Percentiles rank a stretch among this genome's conserved stretches.
These are phyloP conservation scores for Aspergillus mulundensis DNA, from an alignment of 495 filamentous ascomycete species.

Conservation along the genomic window DNA sequence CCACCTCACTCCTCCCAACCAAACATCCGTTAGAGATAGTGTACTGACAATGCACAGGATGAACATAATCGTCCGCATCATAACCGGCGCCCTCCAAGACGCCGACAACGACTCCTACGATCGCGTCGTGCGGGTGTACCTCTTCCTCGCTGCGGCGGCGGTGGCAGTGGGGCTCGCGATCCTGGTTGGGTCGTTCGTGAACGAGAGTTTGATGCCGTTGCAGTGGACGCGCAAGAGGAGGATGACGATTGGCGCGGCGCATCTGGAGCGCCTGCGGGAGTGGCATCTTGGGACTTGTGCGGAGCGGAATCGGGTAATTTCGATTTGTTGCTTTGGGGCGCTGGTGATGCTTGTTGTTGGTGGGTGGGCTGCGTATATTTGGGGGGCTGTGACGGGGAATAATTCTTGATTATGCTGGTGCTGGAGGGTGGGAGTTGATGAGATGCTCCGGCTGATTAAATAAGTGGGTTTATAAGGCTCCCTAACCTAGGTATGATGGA, in stretches of 20 bases:
- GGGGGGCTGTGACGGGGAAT: slow-evolving; percentile 39
- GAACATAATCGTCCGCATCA: slow-evolving; percentile 43
- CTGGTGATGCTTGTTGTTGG: slow-evolving; percentile 30
- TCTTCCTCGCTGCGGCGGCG: slow-evolving; percentile 31
- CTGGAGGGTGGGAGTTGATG: too few species aligned
- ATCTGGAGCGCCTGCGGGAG: slow-evolving; percentile 25
- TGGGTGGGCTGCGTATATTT: slow-evolving; percentile 43
- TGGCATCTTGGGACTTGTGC: slow-evolving; percentile 21
- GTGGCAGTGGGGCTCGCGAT: slow-evolving; percentile 29
- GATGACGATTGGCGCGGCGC: slow-evolving; percentile 8
- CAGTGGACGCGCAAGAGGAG: slow-evolving; percentile 2
- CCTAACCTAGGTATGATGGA: too few species aligned
- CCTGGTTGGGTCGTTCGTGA: slow-evolving; percentile 19
- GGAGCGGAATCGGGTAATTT: slow-evolving; percentile 23
- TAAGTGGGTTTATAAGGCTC: too few species aligned
- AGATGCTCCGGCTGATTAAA: too few species aligned
- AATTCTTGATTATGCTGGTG: slow-evolving; percentile 19
- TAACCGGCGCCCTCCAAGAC: slow-evolving; percentile 42
- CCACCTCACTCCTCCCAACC: neutral
- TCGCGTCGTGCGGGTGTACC: slow-evolving; percentile 38
- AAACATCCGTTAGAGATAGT: too few species aligned
- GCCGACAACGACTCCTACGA: slow-evolving; percentile 37
- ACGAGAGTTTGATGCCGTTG: neutral
- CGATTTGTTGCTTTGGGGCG: slow-evolving; percentile 27
- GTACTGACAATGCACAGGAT: slow-evolving; percentile 27